Conservation (phyloP, 495 filamentous ascomycete species). For the Trypethelium eluteriae region DNA sequence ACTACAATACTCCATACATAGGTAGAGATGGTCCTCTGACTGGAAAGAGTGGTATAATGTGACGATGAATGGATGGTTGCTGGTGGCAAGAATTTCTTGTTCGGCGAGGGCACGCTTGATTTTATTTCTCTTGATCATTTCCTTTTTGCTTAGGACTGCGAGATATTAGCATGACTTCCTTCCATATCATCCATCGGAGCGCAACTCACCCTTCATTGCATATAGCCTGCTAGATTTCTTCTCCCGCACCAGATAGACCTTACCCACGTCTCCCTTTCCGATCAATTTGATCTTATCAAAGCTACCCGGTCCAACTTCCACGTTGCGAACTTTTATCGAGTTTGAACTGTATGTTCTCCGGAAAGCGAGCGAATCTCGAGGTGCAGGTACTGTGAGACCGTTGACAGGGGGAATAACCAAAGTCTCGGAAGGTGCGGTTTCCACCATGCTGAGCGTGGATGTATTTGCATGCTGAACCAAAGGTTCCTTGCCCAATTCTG, state of each 20-base stretch:
- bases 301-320: slow-evolving; percentile 89
- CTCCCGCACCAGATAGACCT: slow-evolving; percentile 94
- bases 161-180: slow-evolving; percentile 37
- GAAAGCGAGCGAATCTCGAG: slow-evolving; percentile 59
- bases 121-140: slow-evolving; percentile 99
- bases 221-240: slow-evolving; percentile 94
- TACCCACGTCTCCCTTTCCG: slow-evolving; percentile 96
- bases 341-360: slow-evolving; percentile 97
- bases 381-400: slow-evolving; percentile 38
- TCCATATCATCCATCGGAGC: neutral
- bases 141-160: slow-evolving; percentile 94
- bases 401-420: slow-evolving; percentile 22
- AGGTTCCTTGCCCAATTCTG: slow-evolving; percentile 71
- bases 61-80: slow-evolving; percentile 98
- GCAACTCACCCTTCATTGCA: slow-evolving; percentile 86
- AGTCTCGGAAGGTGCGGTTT: slow-evolving; percentile 34
- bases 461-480: slow-evolving; percentile 50
- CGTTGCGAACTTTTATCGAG: slow-evolving; percentile 94
- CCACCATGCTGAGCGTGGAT: slow-evolving; percentile 51
- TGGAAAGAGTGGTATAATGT: slow-evolving; percentile 98
- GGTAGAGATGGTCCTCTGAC: slow-evolving; percentile 93
- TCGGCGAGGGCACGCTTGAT: slow-evolving; percentile 97
- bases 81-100: slow-evolving; percentile 95
- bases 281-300: slow-evolving; percentile 99
- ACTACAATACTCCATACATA: slow-evolving; percentile 99